Conservation (phyloP, 176 grass and related monocot genomes). For the Carex kokanica region DNA sequence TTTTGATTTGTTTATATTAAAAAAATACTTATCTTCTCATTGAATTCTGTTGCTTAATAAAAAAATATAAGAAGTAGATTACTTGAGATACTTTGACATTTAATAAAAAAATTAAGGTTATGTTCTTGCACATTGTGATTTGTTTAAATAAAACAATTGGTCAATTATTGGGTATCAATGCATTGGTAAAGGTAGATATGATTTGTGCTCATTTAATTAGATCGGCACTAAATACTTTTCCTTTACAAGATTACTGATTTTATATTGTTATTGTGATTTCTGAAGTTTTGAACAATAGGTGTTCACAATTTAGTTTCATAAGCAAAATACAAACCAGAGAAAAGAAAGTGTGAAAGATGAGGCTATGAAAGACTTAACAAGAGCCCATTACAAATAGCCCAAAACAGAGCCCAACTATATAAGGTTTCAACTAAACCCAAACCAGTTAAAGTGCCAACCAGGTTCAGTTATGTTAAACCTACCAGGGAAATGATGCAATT, state of each 20-base stretch:
- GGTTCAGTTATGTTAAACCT: neutral
- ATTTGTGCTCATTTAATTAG: neutral
- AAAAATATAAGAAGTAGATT: neutral
- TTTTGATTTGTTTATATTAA: neutral
- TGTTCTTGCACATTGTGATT: neutral
- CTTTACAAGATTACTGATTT: neutral
- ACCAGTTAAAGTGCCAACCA: neutral
- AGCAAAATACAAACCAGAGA: neutral
- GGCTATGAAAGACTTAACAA: neutral
- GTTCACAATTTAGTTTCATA: neutral
- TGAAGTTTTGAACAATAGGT: neutral
- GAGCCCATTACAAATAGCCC: neutral
- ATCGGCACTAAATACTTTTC: neutral
- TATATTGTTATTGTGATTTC: neutral
- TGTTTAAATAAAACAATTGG: neutral
- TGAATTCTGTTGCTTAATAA: constrained; percentile 1
- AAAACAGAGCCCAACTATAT: neutral
- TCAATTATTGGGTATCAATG: neutral
- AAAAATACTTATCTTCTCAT: neutral
- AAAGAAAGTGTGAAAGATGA: neutral
- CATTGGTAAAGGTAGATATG: neutral
- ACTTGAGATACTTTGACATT: neutral
- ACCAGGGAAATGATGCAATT: neutral
- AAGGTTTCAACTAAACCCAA: neutral
- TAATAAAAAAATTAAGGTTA: neutral